phyloP scores from a whole-genome alignment of 192 early-diverging fungal genomes.

The Phycomyces nitens region DNA sequence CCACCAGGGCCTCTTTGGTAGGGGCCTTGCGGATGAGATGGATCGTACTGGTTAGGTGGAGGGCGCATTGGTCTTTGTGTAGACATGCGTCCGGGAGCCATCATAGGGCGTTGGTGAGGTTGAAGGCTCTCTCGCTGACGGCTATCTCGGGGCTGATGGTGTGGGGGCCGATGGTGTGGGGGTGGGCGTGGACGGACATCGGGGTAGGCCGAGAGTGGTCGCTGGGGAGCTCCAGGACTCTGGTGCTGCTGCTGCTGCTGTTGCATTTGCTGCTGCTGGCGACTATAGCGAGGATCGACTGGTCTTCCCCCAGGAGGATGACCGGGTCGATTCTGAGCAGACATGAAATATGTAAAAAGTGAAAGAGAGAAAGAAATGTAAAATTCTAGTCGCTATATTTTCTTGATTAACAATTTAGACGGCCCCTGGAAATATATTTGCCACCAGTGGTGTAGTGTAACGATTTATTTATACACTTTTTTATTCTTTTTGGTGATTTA shows the following conservation, averaged over 20 bases:
- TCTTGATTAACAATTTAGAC: slow-evolving; percentile 9
- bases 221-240: neutral
- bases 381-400: slow-evolving; percentile 15
- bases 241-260: neutral
- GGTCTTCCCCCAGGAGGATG: slow-evolving; percentile 8
- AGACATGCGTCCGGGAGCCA: slow-evolving; percentile 2
- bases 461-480: slow-evolving; percentile 19
- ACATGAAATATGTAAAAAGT: slow-evolving; percentile 9
- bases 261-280: neutral
- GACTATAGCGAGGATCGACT: slow-evolving; percentile 12
- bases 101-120: neutral
- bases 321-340: slow-evolving; percentile 13
- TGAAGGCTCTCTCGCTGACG: neutral
- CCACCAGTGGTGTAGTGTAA: slow-evolving; percentile 27
- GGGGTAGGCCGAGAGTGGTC: slow-evolving; percentile 3
- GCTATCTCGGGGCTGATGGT: slow-evolving; percentile 1
- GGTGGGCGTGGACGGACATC: slow-evolving; percentile 10
- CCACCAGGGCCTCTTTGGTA: slow-evolving; percentile 17
- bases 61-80: slow-evolving; percentile 18
- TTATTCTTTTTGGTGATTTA: neutral
- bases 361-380: slow-evolving; percentile 10
- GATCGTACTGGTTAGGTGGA: slow-evolving; percentile 16
- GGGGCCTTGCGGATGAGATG: slow-evolving; percentile 9
- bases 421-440: slow-evolving; percentile 20
- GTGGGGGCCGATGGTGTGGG: slow-evolving; percentile 5